A percentile compares a stretch with the other conserved stretches of the same genome.
Conservation (phyloP, 2,329 filamentous ascomycete genomes). For the Aspergillus fructus region DNA sequence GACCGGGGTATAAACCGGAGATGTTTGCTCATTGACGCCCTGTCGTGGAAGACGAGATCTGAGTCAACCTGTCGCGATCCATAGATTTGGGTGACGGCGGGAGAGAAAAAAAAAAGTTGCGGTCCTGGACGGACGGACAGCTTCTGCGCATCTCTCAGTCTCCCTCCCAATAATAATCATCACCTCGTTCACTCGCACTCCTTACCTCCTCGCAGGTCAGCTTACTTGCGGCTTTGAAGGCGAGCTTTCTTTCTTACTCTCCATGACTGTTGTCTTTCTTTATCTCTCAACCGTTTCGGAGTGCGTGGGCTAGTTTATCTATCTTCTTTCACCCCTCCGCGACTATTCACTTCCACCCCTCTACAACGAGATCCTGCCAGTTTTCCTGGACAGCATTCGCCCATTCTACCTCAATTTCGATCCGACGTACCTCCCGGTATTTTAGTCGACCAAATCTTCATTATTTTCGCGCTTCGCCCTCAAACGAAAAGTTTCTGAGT, state of each 20-base stretch:
- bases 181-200: neutral
- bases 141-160: slow-evolving; percentile 10
- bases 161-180: neutral
- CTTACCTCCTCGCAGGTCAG: slow-evolving; percentile 7
- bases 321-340: slow-evolving; percentile 4
- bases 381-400: neutral
- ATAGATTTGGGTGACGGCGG: slow-evolving; percentile 5
- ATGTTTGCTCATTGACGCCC: neutral
- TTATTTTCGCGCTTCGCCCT: slow-evolving; percentile 11
- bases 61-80: neutral
- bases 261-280: slow-evolving; percentile 20
- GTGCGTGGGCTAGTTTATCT: slow-evolving; percentile 18
- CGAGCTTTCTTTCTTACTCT: slow-evolving; percentile 8
- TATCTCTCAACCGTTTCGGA: slow-evolving; percentile 17
- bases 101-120: neutral
- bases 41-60: neutral
- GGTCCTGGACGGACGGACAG: slow-evolving; percentile 4
- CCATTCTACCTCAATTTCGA: neutral
- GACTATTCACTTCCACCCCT: slow-evolving; percentile 4
- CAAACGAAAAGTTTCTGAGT: slow-evolving; percentile 9
- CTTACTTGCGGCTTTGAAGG: slow-evolving; percentile 6
- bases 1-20: neutral
- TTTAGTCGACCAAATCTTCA: neutral
- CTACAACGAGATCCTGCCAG: neutral
- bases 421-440: neutral